phyloP scores from a whole-genome alignment of 164 flowering plant genomes.

The Liriodendron chinense region DNA sequence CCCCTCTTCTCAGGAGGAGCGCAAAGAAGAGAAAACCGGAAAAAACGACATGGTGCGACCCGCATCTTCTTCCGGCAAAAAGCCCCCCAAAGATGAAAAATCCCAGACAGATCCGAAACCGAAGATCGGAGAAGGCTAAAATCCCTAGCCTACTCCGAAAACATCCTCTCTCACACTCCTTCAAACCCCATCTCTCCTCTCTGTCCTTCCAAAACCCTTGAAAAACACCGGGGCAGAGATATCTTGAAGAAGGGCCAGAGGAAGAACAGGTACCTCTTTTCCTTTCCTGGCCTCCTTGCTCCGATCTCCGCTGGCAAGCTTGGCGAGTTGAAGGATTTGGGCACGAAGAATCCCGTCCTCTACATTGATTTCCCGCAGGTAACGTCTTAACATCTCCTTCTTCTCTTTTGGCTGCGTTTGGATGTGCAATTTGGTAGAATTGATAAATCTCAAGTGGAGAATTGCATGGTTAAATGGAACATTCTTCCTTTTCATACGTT shows the following conservation, averaged over 20 bases:
- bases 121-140: conserved; percentile 60
- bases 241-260: conserved; percentile 77
- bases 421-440: no score
- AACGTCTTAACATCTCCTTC: not conserved
- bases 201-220: conserved; percentile 54
- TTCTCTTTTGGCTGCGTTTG: not conserved
- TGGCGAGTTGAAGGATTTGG: conserved; percentile 81
- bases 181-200: conserved; percentile 30
- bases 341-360: conserved; percentile 76
- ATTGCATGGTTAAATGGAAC: no score
- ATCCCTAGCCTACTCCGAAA: conserved; percentile 42
- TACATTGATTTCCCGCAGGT: conserved; percentile 94
- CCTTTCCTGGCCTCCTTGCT: conserved; percentile 80
- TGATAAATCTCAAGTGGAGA: no score
- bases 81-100: conserved; percentile 1
- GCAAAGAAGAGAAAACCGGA: no score
- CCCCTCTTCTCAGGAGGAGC: not conserved
- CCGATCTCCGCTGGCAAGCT: conserved; percentile 78
- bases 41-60: not conserved
- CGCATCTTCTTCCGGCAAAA: not conserved
- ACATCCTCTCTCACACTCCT: conserved; percentile 47
- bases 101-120: conserved; percentile 30
- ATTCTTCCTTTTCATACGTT: no score
- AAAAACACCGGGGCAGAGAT: conserved; percentile 83
- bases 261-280: conserved; percentile 77